These are phyloP conservation scores for Lotmaria passim DNA, from an alignment of 208 protist species.

Conservation along the genomic window DNA sequence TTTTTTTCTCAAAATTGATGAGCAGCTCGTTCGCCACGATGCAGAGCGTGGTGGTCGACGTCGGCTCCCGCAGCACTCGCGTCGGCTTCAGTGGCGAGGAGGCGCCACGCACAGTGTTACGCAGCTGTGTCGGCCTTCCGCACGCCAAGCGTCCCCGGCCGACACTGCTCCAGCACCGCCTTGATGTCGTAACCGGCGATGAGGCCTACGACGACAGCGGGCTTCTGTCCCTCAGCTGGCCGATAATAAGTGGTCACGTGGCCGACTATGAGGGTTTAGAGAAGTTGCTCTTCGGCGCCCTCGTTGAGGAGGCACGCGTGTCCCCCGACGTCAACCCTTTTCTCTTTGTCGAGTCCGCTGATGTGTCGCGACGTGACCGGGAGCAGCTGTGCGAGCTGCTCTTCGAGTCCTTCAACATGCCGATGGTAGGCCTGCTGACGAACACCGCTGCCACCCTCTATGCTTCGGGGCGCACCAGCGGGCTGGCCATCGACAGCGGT, in stretches of 20 bases:
- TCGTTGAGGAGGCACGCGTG: conserved; percentile 71
- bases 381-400: conserved; percentile 94
- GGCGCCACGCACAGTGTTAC: conserved; percentile 92
- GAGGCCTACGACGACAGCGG: conserved; percentile 68
- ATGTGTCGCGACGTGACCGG: conserved; percentile 94
- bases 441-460: conserved; percentile 96
- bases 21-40: conserved; percentile 4
- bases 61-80: conserved; percentile 94
- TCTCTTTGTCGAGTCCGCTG: conserved; percentile 98
- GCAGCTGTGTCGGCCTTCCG: conserved; percentile 75
- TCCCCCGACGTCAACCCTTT: conserved; percentile 60
- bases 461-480: conserved; percentile 96
- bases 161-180: conserved; percentile 65
- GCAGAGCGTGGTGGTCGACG: conserved; percentile 93
- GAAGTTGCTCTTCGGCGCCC: conserved; percentile 78
- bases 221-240: conserved; percentile 52
- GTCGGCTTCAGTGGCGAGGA: conserved; percentile 96
- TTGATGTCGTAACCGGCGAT: conserved; percentile 71
- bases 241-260: conserved; percentile 74
- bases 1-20: conserved; percentile 6
- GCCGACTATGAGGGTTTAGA: conserved; percentile 82
- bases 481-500: conserved; percentile 98
- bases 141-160: conserved; percentile 63
- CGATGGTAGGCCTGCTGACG: conserved; percentile 92
- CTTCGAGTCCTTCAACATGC: conserved; percentile 98